These are phyloP conservation scores for Globisporangium paroecandrum DNA, from an alignment of 352 stramenopile species.

Conservation along the genomic window DNA sequence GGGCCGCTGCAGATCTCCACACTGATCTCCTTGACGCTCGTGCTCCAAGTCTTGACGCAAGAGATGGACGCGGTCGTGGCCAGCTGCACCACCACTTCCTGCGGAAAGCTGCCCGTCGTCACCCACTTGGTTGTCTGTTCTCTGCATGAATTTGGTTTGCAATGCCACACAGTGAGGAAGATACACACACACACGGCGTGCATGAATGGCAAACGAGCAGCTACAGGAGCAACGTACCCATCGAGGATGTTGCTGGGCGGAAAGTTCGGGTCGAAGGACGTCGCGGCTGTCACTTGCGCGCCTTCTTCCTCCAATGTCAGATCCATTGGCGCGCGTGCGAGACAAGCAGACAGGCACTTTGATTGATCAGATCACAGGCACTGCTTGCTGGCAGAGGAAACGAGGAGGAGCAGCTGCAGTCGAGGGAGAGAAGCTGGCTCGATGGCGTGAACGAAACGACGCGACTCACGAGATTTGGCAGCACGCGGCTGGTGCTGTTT, in stretches of 20 bases:
- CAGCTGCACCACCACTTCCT: conserved; percentile 79
- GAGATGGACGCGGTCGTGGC: conserved; percentile 74
- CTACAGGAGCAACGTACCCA: conserved; percentile 33
- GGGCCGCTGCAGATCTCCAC: conserved; percentile 68
- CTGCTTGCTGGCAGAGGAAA: background rate
- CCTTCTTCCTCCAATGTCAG: conserved; percentile 79
- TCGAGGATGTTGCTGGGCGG: conserved; percentile 78
- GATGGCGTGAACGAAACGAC: conserved; percentile 10
- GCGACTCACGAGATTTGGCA: background rate
- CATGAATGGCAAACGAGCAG: background rate
- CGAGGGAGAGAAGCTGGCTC: background rate
- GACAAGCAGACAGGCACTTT: background rate
- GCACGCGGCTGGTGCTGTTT: background rate
- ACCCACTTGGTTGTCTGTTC: conserved; percentile 78
- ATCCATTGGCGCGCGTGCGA: conserved; percentile 41
- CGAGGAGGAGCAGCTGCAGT: conserved; percentile 1
- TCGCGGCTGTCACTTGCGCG: conserved; percentile 74
- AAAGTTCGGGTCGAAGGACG: conserved; percentile 68
- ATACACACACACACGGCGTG: too few relatives aligned
- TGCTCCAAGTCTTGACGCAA: conserved; percentile 77
- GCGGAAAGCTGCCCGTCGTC: conserved; percentile 77
- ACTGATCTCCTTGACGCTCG: conserved; percentile 65
- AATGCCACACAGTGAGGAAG: background rate
- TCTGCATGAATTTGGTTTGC: conserved; percentile 23
- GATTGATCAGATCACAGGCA: background rate